Evolutionary conservation across 257 asterid genomes (phyloP).

Genomic region (Jaltomata sinuosa): DNA sequence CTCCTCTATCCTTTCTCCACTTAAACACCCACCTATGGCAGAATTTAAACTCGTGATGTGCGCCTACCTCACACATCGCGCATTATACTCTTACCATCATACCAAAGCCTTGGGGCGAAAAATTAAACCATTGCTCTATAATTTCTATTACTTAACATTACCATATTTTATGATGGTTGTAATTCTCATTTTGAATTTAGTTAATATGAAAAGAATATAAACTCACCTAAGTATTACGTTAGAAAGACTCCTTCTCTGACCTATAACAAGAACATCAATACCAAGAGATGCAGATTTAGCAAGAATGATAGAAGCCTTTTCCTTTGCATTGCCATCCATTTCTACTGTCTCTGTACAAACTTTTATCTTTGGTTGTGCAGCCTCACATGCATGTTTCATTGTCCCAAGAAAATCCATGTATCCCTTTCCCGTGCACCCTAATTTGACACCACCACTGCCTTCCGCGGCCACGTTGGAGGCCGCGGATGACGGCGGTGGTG

Average conservation of each 20-base stretch:
- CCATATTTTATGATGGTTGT: not conserved
- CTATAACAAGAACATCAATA: conserved; percentile 49
- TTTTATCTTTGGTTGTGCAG: conserved; percentile 26
- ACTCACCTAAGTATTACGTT: conserved; percentile 59
- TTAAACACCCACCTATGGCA: not conserved
- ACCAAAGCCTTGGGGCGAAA: too few species aligned
- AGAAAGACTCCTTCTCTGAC: conserved; percentile 48
- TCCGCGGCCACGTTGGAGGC: not conserved
- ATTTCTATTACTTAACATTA: not conserved
- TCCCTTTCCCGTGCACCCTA: conserved; percentile 15
- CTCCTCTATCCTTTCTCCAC: not conserved
- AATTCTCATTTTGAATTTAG: not conserved
- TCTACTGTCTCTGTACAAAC: conserved; percentile 40
- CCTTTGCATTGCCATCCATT: conserved; percentile 52
- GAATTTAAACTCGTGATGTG: not conserved
- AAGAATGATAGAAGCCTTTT: conserved; percentile 50
- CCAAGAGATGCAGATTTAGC: conserved; percentile 25
- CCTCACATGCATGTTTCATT: conserved; percentile 47
- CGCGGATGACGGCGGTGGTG: not conserved
- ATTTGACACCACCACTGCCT: not conserved
- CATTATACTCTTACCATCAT: not conserved
- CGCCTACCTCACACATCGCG: not conserved
- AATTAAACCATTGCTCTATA: not conserved
- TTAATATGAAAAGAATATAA: not conserved
- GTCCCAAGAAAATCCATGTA: conserved; percentile 38